Evolutionary conservation across 129 eudicot genomes (phyloP), one percentile per base, ranked within the genome.

Genomic region (Helianthus annuus): DNA sequence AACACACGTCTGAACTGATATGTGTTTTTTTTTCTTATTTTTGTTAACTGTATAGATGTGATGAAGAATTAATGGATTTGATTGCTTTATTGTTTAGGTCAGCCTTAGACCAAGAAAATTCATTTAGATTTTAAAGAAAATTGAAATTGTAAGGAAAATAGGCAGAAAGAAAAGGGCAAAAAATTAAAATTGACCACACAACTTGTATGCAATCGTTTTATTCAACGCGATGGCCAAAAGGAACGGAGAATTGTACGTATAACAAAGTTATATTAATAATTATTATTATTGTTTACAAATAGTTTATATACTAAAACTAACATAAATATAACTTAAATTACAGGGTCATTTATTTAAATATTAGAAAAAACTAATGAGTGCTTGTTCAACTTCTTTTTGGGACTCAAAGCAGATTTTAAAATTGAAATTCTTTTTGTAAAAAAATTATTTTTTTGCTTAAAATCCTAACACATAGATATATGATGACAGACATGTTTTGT

Each of bases 111-210:
- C 77, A 78, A 61, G 51, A 64, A 64, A 42, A 45, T 22, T 78
- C 10, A 64, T 70, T 53, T 62, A 32, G 71, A 59, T 62, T 6
- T 70, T 70, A 70, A 52, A 53, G 53, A 63, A 70, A 10, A 1
- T 70, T 78, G 82, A 78, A 78, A 70, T 63, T 64, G 77, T 16
- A 64, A 64, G 77, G 82, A 78, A 78, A 71, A 13, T 15, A 34
- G 64, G 73, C 72, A 78, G 77, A 78, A 78, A 71, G 77, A 78
- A 78, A 78, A 78, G 82, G 82, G 77, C 73, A 53, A 46, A 63
- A 63, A 54, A 64, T 78, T 63, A 78, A 71, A 78, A 70, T 54
- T 64, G 77, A 78, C 82, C 82, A 64, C 82, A 78, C 77, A 66
- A 78, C 24, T 78, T 78, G 82, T 57, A 62, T 11, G 77, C 52